Evolutionary conservation across 2,329 filamentous ascomycete species (phyloP).

Genomic region (Clonostachys sp.): DNA sequence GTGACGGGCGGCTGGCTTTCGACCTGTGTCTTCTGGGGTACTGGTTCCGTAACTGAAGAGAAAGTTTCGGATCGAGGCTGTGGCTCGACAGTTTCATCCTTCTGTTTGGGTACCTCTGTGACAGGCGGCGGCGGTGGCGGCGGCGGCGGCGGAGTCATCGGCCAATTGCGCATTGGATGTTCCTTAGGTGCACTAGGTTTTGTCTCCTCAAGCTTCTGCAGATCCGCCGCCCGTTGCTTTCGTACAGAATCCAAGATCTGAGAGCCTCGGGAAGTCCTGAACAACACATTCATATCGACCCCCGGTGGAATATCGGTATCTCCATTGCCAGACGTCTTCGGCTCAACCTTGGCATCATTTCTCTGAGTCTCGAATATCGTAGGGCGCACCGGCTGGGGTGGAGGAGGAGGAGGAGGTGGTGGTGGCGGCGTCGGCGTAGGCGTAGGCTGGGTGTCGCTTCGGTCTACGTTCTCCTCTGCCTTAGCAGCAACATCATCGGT

Average conservation of each 20-base stretch:
- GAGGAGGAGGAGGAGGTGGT: no score
- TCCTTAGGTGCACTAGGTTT: constrained; percentile 15
- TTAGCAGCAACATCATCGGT: background rate
- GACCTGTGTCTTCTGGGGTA: background rate
- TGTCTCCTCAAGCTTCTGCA: constrained; percentile 6
- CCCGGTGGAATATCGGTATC: constrained; percentile 29
- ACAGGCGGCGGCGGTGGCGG: background rate
- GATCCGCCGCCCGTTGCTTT: constrained; percentile 10
- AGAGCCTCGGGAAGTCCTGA: constrained; percentile 40
- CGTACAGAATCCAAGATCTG: constrained; percentile 33
- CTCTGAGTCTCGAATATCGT: background rate
- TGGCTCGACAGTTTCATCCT: background rate
- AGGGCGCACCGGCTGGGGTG: background rate
- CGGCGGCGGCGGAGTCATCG: background rate
- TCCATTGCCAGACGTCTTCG: constrained; percentile 7
- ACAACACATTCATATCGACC: constrained; percentile 37
- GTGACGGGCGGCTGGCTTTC: background rate
- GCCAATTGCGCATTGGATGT: constrained; percentile 22
- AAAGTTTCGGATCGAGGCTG: background rate
- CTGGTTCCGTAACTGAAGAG: background rate
- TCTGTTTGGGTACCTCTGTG: background rate
- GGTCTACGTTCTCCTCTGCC: background rate
- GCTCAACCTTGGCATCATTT: background rate
- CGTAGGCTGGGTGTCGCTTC: background rate
- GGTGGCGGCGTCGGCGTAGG: background rate